These are phyloP conservation scores for Fusarium chlamydosporum DNA, from an alignment of 2,329 filamentous ascomycete genomes.

Conservation along the genomic window DNA sequence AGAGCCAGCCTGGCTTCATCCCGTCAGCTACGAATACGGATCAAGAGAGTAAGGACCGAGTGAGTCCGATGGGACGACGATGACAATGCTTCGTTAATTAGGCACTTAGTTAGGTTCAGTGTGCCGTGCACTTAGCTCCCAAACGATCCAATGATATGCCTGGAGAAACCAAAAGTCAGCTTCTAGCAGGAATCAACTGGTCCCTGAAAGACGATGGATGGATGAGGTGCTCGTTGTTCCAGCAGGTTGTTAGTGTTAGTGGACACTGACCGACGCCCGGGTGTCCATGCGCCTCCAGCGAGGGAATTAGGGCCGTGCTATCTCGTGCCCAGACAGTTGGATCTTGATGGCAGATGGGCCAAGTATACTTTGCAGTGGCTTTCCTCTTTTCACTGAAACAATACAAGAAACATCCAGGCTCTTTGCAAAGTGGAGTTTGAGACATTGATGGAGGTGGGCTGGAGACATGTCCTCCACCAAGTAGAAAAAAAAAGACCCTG, in stretches of 20 bases:
- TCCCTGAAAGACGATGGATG: constrained; percentile 25
- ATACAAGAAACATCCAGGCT: constrained; percentile 11
- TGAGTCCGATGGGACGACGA: background rate
- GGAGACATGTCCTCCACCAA: constrained; percentile 37
- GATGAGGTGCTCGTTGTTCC: background rate
- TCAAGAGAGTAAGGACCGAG: constrained; percentile 4
- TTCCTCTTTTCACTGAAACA: constrained; percentile 22
- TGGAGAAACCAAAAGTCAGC: background rate
- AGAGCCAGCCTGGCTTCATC: constrained; percentile 33
- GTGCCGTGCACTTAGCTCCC: constrained; percentile 11
- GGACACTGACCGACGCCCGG: constrained; percentile 20
- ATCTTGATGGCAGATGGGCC: constrained; percentile 6
- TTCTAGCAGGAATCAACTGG: constrained; percentile 11
- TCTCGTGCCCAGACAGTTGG: constrained; percentile 31
- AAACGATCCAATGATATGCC: constrained; percentile 7
- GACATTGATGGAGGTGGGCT: constrained; percentile 30
- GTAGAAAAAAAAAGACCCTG: constrained; percentile 41
- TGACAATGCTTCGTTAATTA: constrained; percentile 10
- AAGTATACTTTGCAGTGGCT: background rate
- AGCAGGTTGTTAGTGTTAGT: constrained; percentile 22
- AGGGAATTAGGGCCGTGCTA: constrained; percentile 10
- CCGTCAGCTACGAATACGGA: constrained; percentile 12
- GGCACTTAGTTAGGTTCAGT: constrained; percentile 1
- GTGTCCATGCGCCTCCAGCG: constrained; percentile 24
- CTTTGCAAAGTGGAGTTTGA: constrained; percentile 33